Evolutionary conservation across 805 yeast genomes (phyloP), one percentile per base, ranked within the genome.

Genomic region (Clavispora carvajalis): DNA sequence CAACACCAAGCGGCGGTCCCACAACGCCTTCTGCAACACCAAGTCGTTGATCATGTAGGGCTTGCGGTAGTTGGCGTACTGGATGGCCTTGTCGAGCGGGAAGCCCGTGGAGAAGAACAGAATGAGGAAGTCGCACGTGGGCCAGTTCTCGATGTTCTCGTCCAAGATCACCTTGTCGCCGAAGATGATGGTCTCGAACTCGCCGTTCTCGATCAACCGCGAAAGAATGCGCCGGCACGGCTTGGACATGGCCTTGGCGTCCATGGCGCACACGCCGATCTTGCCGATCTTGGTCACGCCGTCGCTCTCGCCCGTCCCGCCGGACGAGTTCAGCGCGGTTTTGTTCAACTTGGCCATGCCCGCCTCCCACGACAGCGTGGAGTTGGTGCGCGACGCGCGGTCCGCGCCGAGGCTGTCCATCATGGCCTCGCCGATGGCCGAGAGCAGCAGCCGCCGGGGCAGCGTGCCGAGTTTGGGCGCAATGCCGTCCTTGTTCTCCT

Each of bases 191-290:
- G 98, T 88, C 57, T 93, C 98, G 60, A 93, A 93, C 65, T 93
- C 98, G 22, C 96, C 97, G 51, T 85, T 81, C 51, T 85, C 95
- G 43, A 91, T 85, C 57, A 93, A 68, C 39, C 96, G 71, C 60
- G 86, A 89, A 53, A 93, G 70, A 48, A 93, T 93, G 46, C 85
- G 86, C 44, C 98, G 72, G 58, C 97, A 91, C 2, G 99, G 99
- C 66, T 93, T 93, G 33, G 95, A 84, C 56, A 95, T 74, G 2
- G 90, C 99, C 62, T 93, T 93, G 44, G 90, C 82, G 62, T 93
- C 99, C 97, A 93, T 90, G 9, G 99, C 99, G 66, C 99, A 93
- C 1, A 93, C 96, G 39, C 99, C 99, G 52, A 93, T 87, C 50
- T 87, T 90, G 29, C 99, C 98, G 48, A 90, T 79, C 49, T 75